Conservation (phyloP, 768 basidiomycete species). For the Lactarius pseudohatsudake region DNA sequence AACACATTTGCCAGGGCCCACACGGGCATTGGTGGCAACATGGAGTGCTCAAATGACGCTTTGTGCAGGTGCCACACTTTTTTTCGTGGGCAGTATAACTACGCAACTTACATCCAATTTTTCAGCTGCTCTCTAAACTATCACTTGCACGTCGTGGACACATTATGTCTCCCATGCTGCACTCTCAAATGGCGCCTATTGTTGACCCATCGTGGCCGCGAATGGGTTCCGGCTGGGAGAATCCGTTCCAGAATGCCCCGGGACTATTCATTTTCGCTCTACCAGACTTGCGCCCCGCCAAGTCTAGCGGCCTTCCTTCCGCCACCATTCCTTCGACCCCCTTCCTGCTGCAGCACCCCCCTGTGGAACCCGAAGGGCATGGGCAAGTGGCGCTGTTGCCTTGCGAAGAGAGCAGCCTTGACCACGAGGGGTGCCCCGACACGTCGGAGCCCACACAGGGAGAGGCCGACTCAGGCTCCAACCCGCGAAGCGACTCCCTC, state of each 20-base stretch:
- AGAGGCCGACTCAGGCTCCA: neutral
- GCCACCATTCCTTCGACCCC: neutral
- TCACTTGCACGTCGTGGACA: neutral
- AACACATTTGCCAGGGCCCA: neutral
- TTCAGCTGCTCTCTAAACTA: neutral
- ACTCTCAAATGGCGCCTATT: neutral
- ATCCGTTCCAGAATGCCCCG: constrained; percentile 22
- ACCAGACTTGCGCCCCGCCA: constrained; percentile 8
- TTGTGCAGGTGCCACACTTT: neutral
- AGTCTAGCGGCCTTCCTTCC: neutral
- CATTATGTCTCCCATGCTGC: neutral
- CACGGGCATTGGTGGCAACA: neutral
- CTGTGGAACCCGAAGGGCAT: neutral
- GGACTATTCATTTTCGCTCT: constrained; percentile 19
- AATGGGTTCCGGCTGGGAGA: neutral
- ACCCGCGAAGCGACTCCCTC: neutral
- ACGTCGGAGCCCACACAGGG: neutral
- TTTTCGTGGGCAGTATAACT: neutral
- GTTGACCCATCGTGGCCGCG: constrained; percentile 2
- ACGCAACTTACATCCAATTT: neutral
- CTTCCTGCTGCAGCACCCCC: neutral
- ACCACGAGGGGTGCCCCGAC: neutral
- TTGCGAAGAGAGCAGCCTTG: neutral
- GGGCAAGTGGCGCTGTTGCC: neutral
- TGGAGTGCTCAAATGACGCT: neutral